Conservation (phyloP, 441 rosid genomes). For the Raphanus hybrid region DNA sequence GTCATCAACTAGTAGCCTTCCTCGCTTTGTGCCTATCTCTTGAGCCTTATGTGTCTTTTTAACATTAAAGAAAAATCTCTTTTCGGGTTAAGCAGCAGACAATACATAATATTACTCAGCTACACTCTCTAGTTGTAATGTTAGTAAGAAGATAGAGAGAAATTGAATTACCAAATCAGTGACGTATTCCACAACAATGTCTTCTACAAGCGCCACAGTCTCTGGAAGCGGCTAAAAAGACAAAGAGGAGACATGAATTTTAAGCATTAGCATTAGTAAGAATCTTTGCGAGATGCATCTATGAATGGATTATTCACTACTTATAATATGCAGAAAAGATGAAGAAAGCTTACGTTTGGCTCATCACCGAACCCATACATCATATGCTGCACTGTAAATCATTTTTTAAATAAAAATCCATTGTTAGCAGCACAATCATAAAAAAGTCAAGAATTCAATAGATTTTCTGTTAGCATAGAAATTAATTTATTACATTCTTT, state of each 20-base stretch:
- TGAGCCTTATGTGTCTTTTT: conserved; percentile 82
- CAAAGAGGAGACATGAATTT: neutral
- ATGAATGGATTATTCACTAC: no score
- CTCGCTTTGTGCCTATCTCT: conserved; percentile 84
- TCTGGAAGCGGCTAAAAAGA: conserved; percentile 80
- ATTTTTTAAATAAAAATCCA: neutral
- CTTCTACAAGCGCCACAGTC: conserved; percentile 88
- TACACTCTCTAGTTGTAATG: neutral
- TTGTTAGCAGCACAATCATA: no score
- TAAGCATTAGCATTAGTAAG: neutral
- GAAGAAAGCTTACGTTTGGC: conserved; percentile 62
- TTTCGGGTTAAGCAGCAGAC: conserved; percentile 19
- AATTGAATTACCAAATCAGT: conserved; percentile 69
- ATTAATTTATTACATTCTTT: conserved; percentile 63
- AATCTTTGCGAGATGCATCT: neutral
- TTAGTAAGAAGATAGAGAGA: neutral
- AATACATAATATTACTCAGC: neutral
- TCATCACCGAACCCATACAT: conserved; percentile 98
- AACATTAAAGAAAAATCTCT: neutral
- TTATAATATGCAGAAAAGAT: no score
- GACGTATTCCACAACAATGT: conserved; percentile 91
- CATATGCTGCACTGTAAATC: conserved; percentile 87
- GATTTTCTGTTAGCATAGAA: no score
- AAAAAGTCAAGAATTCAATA: no score
- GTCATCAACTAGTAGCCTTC: conserved; percentile 82